phyloP scores from a whole-genome alignment of 495 filamentous ascomycete species.

The Cudoniella acicularis region DNA sequence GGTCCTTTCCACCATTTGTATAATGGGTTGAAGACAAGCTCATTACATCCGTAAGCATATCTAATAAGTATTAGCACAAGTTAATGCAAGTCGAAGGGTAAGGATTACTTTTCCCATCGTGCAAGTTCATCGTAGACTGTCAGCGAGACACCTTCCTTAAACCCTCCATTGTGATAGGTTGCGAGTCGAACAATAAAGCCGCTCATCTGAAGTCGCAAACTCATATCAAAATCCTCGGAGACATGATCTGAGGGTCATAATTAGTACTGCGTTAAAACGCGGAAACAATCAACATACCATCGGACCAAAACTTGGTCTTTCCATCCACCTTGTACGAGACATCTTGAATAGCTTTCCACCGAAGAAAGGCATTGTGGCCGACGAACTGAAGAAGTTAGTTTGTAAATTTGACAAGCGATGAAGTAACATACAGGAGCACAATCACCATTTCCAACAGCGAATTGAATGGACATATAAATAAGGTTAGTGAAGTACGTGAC shows the following conservation, averaged over 20 bases:
- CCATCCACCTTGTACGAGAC: slow-evolving; percentile 51
- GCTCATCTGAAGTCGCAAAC: slow-evolving; percentile 58
- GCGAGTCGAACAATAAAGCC: slow-evolving; percentile 62
- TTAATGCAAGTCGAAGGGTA: slow-evolving; percentile 50
- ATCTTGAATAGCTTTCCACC: slow-evolving; percentile 66
- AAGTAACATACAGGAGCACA: no score
- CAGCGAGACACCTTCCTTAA: slow-evolving; percentile 71
- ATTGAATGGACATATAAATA: slow-evolving; percentile 66
- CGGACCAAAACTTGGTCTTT: slow-evolving; percentile 56
- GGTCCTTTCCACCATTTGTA: slow-evolving; percentile 41
- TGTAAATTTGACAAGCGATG: no score
- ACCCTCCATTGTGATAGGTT: slow-evolving; percentile 58
- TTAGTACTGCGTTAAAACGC: neutral
- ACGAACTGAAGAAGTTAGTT: no score
- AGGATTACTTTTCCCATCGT: slow-evolving; percentile 74
- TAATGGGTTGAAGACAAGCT: slow-evolving; percentile 55
- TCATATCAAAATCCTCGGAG: slow-evolving; percentile 74
- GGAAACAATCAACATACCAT: slow-evolving; percentile 22
- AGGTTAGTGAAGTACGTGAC: slow-evolving; percentile 72
- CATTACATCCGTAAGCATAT: slow-evolving; percentile 40
- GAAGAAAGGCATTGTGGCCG: slow-evolving; percentile 66
- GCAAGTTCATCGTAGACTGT: slow-evolving; percentile 73
- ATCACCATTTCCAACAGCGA: slow-evolving; percentile 63
- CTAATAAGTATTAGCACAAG: neutral
- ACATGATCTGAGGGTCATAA: slow-evolving; percentile 42